Conservation (phyloP, 768 basidiomycete species). For the Lactarius vividus region DNA sequence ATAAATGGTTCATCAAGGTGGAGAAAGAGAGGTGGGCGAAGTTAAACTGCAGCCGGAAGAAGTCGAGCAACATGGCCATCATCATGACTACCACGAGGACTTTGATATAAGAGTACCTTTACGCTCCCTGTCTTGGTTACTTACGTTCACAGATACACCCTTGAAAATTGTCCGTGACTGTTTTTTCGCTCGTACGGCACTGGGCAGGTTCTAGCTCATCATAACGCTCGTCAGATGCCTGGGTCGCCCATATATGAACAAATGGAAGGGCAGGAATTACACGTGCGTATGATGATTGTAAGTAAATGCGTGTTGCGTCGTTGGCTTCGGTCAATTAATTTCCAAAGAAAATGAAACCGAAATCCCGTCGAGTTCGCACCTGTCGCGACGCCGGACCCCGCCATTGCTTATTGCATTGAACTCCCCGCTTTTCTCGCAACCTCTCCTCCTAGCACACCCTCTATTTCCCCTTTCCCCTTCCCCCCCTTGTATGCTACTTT, state of each 20-base stretch:
- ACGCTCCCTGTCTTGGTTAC: constrained; percentile 15
- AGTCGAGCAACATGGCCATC: constrained; percentile 5
- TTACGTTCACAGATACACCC: constrained; percentile 21
- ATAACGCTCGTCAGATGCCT: neutral
- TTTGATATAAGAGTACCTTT: neutral
- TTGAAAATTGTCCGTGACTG: neutral
- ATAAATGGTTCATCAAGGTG: neutral
- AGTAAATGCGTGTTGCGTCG: neutral
- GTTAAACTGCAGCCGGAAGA: neutral
- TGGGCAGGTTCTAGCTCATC: neutral
- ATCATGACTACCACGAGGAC: neutral
- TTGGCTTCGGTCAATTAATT: neutral
- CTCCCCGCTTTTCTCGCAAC: neutral
- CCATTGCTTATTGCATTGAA: neutral
- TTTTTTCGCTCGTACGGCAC: neutral
- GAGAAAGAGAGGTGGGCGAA: constrained; percentile 9
- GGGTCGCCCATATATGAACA: neutral
- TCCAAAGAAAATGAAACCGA: constrained; percentile 2
- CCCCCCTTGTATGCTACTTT: constrained; percentile 9
- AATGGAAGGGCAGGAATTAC: neutral
- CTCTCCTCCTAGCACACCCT: neutral
- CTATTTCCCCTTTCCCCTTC: neutral
- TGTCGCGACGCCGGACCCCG: neutral
- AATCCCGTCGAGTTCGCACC: neutral
- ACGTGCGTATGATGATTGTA: neutral